These are phyloP conservation scores for Globisporangium recalcitrans DNA, from an alignment of 352 stramenopile genomes.

Conservation along the genomic window DNA sequence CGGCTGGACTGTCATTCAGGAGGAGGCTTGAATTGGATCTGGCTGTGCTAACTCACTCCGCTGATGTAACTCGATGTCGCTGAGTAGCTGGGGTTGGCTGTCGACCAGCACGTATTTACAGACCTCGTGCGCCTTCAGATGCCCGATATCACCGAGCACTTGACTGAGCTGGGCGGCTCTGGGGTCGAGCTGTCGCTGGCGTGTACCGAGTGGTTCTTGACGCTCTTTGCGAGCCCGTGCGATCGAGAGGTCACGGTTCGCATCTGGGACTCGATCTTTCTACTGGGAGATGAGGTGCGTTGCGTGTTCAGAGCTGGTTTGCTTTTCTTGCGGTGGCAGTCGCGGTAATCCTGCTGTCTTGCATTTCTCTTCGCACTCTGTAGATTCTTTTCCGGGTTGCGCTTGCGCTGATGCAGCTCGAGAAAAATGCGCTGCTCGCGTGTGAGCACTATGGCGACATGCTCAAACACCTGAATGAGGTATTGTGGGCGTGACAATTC, in stretches of 20 bases:
- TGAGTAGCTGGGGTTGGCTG: slow-evolving; percentile 63
- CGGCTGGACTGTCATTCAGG: background rate
- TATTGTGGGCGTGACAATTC: too few relatives aligned
- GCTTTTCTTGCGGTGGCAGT: background rate
- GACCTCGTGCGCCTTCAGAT: slow-evolving; percentile 77
- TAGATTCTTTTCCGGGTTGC: slow-evolving; percentile 77
- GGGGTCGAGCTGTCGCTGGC: slow-evolving; percentile 82
- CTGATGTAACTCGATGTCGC: too few relatives aligned
- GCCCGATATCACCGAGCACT: slow-evolving; percentile 57
- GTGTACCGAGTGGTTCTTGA: slow-evolving; percentile 87
- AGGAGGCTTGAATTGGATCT: background rate
- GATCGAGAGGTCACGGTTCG: slow-evolving; percentile 60
- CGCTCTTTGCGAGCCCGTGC: slow-evolving; percentile 81
- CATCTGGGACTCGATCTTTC: slow-evolving; percentile 84
- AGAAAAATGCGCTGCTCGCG: slow-evolving; percentile 48
- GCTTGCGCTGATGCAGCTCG: slow-evolving; percentile 65
- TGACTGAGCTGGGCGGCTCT: slow-evolving; percentile 67
- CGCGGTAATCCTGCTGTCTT: too few relatives aligned
- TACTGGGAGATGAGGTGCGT: slow-evolving; percentile 73
- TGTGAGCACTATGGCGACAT: slow-evolving; percentile 76
- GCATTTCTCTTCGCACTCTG: background rate
- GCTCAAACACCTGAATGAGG: slow-evolving; percentile 75
- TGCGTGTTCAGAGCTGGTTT: background rate
- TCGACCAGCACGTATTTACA: slow-evolving; percentile 86
- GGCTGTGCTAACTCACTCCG: background rate